phyloP scores from a whole-genome alignment of 208 protist species.

The Trichomonas gallinae region DNA sequence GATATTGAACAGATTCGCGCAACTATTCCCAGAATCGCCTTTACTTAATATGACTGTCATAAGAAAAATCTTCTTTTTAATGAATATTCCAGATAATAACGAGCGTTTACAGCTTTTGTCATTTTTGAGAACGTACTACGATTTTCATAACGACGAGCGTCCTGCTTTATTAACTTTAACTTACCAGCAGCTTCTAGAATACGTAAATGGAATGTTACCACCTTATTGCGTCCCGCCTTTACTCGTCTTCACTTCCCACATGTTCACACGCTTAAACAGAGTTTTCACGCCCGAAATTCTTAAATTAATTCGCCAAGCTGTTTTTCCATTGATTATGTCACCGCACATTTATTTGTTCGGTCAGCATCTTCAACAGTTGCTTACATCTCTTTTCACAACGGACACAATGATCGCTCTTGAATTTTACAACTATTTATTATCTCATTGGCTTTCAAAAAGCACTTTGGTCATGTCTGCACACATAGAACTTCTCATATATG shows the following conservation, averaged over 20 bases:
- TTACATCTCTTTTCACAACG: neutral
- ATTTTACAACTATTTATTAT: neutral
- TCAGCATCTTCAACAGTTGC: neutral
- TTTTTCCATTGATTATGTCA: neutral
- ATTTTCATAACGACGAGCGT: neutral
- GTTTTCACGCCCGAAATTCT: neutral
- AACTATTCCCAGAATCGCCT: neutral
- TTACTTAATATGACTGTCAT: neutral
- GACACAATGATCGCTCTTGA: neutral
- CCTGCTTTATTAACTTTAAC: neutral
- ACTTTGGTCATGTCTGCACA: neutral
- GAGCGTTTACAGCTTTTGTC: neutral
- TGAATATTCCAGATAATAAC: neutral
- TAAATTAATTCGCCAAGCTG: neutral
- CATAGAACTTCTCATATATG: neutral
- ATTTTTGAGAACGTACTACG: neutral
- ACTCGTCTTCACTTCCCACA: neutral
- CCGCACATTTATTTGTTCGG: neutral
- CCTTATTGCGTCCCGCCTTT: neutral
- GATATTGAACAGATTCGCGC: neutral
- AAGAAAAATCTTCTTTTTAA: neutral
- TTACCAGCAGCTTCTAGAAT: neutral
- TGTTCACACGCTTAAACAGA: neutral
- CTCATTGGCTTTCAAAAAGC: neutral
- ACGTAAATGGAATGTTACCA: neutral